Conservation (phyloP, 352 stramenopile species). For the Globisporangium cystogenes region DNA sequence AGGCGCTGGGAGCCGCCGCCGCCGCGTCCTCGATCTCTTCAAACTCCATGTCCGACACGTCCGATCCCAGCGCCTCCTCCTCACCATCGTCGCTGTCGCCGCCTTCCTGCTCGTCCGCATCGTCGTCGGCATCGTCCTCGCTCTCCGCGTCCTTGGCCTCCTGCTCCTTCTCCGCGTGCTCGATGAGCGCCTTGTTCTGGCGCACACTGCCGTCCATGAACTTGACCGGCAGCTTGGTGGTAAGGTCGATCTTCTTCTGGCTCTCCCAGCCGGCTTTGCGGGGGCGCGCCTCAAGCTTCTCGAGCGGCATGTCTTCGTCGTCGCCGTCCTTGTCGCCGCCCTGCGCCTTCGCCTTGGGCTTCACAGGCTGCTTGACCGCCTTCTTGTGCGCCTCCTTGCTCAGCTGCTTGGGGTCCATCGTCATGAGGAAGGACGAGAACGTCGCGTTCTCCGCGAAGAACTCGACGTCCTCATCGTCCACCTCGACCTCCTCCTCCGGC, state of each 20-base stretch:
- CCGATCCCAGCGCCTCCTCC: conserved; percentile 42
- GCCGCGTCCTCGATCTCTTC: conserved; percentile 47
- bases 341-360: conserved; percentile 15
- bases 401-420: conserved; percentile 72
- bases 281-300: conserved; percentile 71
- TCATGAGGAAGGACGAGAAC: conserved; percentile 69
- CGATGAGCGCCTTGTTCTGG: conserved; percentile 59
- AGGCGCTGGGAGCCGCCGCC: background rate
- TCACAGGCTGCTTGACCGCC: conserved; percentile 14
- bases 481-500: conserved; percentile 48
- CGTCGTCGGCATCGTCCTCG: conserved; percentile 26
- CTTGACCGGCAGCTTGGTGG: conserved; percentile 79
- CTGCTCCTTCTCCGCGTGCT: conserved; percentile 23
- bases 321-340: conserved; percentile 15
- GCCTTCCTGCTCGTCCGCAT: conserved; percentile 12
- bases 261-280: conserved; percentile 58
- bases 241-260: conserved; percentile 49
- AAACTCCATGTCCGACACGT: conserved; percentile 82
- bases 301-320: conserved; percentile 44
- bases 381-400: conserved; percentile 42
- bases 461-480: conserved; percentile 72
- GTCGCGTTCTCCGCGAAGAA: conserved; percentile 72
- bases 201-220: conserved; percentile 84
- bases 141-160: conserved; percentile 15
- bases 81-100: conserved; percentile 11